phyloP scores from a whole-genome alignment of 176 grass and related monocot genomes.

The Musa troglodytarum region DNA sequence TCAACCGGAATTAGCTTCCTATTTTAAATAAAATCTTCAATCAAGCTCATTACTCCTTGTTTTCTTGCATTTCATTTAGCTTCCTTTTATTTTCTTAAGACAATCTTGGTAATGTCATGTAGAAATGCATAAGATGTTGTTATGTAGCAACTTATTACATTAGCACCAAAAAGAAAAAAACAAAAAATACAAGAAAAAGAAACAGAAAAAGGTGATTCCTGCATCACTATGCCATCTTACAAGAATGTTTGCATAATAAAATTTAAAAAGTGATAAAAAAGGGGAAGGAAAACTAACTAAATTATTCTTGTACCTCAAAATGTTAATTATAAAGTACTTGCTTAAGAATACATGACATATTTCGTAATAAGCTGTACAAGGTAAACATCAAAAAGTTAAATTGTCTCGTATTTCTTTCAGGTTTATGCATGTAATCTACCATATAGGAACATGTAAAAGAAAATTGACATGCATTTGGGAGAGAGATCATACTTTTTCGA shows the following conservation, averaged over 20 bases:
- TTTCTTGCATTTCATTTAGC: not conserved
- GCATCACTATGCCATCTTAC: no score
- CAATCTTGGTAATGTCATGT: not conserved
- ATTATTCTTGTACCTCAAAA: no score
- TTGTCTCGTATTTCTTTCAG: not conserved
- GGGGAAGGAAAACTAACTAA: no score
- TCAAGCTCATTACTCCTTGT: not conserved
- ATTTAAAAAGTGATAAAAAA: no score
- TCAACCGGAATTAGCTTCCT: no score
- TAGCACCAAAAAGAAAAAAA: not conserved
- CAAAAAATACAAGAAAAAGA: not conserved
- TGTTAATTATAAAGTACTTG: no score
- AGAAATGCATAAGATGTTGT: not conserved
- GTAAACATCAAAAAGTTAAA: not conserved
- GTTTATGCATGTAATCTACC: not conserved
- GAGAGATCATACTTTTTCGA: slow-evolving; percentile 60
- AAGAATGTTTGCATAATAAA: no score
- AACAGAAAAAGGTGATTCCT: not conserved
- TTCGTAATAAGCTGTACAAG: not conserved
- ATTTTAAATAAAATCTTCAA: not conserved
- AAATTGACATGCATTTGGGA: slow-evolving; percentile 1
- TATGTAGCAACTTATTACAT: not conserved
- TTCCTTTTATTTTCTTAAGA: not conserved
- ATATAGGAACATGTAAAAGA: not conserved
- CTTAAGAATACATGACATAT: not conserved